Conservation (phyloP, 495 filamentous ascomycete species). For the Neurospora sp. region DNA sequence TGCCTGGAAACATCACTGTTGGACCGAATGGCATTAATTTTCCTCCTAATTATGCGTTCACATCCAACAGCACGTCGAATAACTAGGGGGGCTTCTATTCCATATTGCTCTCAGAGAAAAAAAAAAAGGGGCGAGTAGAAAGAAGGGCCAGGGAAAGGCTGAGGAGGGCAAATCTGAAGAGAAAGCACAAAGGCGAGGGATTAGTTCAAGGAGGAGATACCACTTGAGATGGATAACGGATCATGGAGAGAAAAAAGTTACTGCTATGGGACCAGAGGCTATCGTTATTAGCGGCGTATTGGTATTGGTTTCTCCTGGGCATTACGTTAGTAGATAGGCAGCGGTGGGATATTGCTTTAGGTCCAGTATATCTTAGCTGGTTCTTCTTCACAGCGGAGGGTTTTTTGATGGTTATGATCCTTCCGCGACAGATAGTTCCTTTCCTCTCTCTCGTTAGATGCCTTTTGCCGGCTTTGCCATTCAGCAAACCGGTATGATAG, state of each 20-base stretch:
- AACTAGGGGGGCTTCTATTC: neutral
- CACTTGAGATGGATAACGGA: neutral
- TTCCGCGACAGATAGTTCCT: neutral
- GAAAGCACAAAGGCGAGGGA: neutral
- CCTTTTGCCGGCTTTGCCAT: neutral
- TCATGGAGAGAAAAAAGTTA: neutral
- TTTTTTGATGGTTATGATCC: neutral
- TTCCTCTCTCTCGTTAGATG: neutral
- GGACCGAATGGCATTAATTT: constrained; percentile 60
- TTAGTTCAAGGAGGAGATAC: neutral
- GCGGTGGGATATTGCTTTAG: neutral
- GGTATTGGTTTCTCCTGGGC: neutral
- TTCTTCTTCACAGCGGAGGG: neutral
- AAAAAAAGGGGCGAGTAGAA: no score
- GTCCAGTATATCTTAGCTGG: neutral
- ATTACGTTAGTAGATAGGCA: neutral
- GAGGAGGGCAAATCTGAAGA: neutral
- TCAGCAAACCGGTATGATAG: neutral
- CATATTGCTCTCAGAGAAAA: neutral
- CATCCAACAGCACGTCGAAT: neutral
- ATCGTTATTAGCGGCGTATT: neutral
- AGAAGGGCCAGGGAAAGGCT: neutral
- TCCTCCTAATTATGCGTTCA: constrained; percentile 48
- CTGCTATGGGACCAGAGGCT: neutral
- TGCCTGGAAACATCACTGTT: constrained; percentile 47